These are phyloP conservation scores for Allium cepa DNA, from an alignment of 106 monocot species.

Conservation along the genomic window DNA sequence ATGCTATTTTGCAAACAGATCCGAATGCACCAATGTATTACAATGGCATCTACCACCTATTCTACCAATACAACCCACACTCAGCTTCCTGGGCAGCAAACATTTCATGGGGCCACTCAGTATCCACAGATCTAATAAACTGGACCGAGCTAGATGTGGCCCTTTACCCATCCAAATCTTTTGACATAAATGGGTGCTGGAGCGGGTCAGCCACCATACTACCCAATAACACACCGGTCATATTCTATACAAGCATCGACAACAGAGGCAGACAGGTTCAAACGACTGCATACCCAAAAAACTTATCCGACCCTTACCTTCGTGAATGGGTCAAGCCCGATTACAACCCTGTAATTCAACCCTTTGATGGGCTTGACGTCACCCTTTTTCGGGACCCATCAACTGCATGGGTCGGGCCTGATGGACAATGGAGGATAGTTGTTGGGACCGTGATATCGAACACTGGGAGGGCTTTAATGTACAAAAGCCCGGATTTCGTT, in stretches of 20 bases:
- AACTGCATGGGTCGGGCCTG: conserved; percentile 15
- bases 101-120: conserved; percentile 35
- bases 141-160: conserved; percentile 22
- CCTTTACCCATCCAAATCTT: conserved; percentile 28
- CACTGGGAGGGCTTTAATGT: conserved; percentile 5
- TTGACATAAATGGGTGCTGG: conserved; percentile 52
- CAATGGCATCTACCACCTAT: conserved; percentile 58
- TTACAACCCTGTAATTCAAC: conserved; percentile 26
- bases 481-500: conserved; percentile 18
- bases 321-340: conserved; percentile 37
- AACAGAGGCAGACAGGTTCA: conserved; percentile 17
- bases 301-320: conserved; percentile 38
- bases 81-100: conserved; percentile 2
- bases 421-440: conserved; percentile 23
- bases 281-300: conserved; percentile 35
- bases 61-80: conserved; percentile 24
- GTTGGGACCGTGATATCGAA: conserved; percentile 4
- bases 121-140: conserved; percentile 42
- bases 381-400: conserved; percentile 17
- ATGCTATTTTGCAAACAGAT: not conserved
- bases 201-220: conserved; percentile 51
- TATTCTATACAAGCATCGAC: conserved; percentile 50
- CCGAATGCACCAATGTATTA: conserved; percentile 39
- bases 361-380: conserved; percentile 1
- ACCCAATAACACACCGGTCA: conserved; percentile 26